These are phyloP conservation scores for Powellomyces hirtus DNA, from an alignment of 192 early-diverging fungal genomes.

Conservation along the genomic window DNA sequence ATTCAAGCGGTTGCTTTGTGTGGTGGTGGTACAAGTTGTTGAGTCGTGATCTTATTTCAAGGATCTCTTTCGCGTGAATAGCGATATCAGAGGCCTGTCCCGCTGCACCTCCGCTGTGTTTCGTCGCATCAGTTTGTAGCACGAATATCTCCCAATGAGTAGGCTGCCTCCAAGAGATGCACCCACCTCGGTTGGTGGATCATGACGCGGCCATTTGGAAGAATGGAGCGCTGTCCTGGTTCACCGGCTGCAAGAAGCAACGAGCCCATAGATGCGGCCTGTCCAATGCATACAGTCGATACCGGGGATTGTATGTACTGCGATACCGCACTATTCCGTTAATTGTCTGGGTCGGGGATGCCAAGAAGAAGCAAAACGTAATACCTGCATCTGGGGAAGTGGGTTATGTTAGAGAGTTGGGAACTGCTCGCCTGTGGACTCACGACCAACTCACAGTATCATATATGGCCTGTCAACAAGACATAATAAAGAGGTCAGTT, in stretches of 20 bases:
- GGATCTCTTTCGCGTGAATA: conserved; percentile 94
- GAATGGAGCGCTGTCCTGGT: conserved; percentile 76
- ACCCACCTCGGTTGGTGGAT: conserved; percentile 88
- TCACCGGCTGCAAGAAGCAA: conserved; percentile 88
- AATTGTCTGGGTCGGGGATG: no score
- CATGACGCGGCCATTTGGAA: conserved; percentile 94
- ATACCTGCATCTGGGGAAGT: not conserved
- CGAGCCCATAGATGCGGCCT: conserved; percentile 98
- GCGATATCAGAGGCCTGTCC: conserved; percentile 97
- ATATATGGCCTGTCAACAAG: conserved; percentile 63
- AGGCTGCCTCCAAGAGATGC: no score
- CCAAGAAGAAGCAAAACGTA: not conserved
- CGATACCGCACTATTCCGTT: no score
- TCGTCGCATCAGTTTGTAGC: not conserved
- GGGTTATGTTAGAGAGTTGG: no score
- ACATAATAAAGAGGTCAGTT: no score
- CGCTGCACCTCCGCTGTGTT: conserved; percentile 85
- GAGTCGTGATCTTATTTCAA: conserved; percentile 76
- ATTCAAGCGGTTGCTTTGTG: conserved; percentile 74
- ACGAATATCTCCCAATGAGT: no score
- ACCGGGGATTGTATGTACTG: conserved; percentile 94
- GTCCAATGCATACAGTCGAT: conserved; percentile 91
- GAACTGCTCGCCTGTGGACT: no score
- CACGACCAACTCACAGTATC: conserved; percentile 75
- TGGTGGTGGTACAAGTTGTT: conserved; percentile 88